A percentile compares a stretch with the other conserved stretches of the same genome.
Evolutionary conservation across 139 green algal genomes (phyloP).

Genomic region (Astrephomene gubernaculifera): DNA sequence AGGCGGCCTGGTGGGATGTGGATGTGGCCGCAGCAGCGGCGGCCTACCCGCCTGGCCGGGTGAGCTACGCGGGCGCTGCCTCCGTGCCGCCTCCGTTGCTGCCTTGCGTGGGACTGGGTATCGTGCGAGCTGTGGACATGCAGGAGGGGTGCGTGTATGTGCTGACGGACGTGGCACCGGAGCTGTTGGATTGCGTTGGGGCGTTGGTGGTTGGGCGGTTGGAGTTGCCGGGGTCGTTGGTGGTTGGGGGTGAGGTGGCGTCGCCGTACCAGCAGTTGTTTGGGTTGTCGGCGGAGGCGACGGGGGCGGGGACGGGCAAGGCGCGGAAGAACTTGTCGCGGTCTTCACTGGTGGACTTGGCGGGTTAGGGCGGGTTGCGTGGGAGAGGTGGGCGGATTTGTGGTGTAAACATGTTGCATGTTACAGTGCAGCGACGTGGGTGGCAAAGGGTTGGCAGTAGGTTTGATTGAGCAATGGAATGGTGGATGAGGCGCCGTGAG

Average conservation of each 20-base stretch:
- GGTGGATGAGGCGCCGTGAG: too few relatives aligned
- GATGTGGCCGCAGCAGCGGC: background rate
- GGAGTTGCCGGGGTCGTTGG: constrained; percentile 74
- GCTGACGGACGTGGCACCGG: constrained; percentile 66
- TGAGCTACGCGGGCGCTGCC: constrained; percentile 12
- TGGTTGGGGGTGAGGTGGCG: constrained; percentile 55
- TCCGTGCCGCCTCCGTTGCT: constrained; percentile 35
- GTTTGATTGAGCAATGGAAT: too few relatives aligned
- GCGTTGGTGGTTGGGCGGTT: constrained; percentile 71
- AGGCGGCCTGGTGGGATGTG: background rate
- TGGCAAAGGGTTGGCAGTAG: too few relatives aligned
- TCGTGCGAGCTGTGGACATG: constrained; percentile 77
- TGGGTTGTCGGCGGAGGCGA: constrained; percentile 71
- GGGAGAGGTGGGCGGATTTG: too few relatives aligned
- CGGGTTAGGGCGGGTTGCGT: constrained; percentile 3
- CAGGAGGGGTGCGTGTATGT: constrained; percentile 57
- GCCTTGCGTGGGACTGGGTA: constrained; percentile 78
- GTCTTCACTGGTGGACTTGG: constrained; percentile 41
- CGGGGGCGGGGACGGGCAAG: constrained; percentile 69
- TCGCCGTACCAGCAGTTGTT: constrained; percentile 57
- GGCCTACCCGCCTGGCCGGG: constrained; percentile 4
- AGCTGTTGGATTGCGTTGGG: constrained; percentile 59
- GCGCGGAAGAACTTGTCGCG: constrained; percentile 78
- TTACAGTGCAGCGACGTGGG: too few relatives aligned
- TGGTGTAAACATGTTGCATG: too few relatives aligned